Evolutionary conservation across 2,329 filamentous ascomycete species (phyloP), one percentile per base, ranked within the genome.

Genomic region (Exophiala mesophila): DNA sequence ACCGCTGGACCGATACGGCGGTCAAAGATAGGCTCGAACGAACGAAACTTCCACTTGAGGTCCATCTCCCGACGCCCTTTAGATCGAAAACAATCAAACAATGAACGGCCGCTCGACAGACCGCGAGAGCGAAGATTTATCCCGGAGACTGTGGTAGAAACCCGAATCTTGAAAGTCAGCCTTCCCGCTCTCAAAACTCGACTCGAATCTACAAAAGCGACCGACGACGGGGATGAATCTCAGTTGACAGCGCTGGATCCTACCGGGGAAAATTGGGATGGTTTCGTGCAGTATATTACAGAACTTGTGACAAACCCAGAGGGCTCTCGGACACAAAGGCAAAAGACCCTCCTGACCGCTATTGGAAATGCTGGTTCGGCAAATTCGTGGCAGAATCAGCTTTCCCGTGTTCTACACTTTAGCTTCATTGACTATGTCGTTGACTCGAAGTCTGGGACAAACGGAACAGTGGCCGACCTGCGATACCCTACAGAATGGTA

Each of bases 401-500:
- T 55, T 3, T 33, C 40, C 24, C 44, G 37, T 30, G 44, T 36
- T 9, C 37, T 55, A 13, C 50, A 52, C 24, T 54, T 50, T 39
- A 47, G 35, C 7, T 55, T 54, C 38, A 49, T 56, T 38, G 54
- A 56, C 36, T 39, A 44, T 32, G 47, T 49, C 31, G 36, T 56
- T 10, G 32, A 34, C 4, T 7, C 15, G 7, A 10, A n/a, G 3
- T 29, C 30, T 17, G 24, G 41, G 5, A 23, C 28, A 24, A 24
- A 31, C 15, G 21, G 39, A 29, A 26, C 20, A 28, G 19, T 45
- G 9, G 26, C 45, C 3, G 54, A 54, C 31, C 69, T 95, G 53
- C 78, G 88, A n/a, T 88, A 81, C 62, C 92, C 92, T 0, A 76
- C 82, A 40, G 92, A 98, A 62, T 97, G 90, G 90, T 97, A 83